These are phyloP conservation scores for Cryoendolithus antarcticus DNA, from an alignment of 2,329 filamentous ascomycete species.

Conservation along the genomic window DNA sequence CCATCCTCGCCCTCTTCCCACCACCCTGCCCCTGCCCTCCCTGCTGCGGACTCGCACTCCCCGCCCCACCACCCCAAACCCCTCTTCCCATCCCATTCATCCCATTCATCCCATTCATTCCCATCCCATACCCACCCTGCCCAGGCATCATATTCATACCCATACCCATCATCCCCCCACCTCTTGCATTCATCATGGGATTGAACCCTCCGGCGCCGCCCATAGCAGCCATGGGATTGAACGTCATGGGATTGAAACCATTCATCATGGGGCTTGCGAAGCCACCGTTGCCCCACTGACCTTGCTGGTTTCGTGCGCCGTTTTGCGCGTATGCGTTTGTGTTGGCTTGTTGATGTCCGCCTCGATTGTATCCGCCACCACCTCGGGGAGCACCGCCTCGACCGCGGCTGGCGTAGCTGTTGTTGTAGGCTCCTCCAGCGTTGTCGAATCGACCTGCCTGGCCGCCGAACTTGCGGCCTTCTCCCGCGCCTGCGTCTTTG, in stretches of 20 bases:
- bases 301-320: constrained; percentile 4
- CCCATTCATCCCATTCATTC: constrained; percentile 28
- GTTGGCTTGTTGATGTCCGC: not conserved
- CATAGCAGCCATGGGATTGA: constrained; percentile 14
- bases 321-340: constrained; percentile 4
- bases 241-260: constrained; percentile 9
- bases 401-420: constrained; percentile 21
- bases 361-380: constrained; percentile 7
- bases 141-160: constrained; percentile 25
- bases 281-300: constrained; percentile 12
- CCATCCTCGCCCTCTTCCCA: constrained; percentile 9
- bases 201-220: constrained; percentile 24
- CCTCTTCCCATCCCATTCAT: constrained; percentile 33
- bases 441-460: constrained; percentile 36
- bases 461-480: constrained; percentile 28
- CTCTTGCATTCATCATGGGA: constrained; percentile 16
- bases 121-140: constrained; percentile 26
- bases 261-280: constrained; percentile 11
- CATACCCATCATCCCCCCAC: constrained; percentile 10
- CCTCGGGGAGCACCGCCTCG: constrained; percentile 10
- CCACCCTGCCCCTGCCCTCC: constrained; percentile 25
- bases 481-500: constrained; percentile 29
- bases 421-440: constrained; percentile 26
- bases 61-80: constrained; percentile 21
- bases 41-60: constrained; percentile 17